These are phyloP conservation scores for Aphanocladium album DNA, from an alignment of 2,329 filamentous ascomycete genomes.

Conservation along the genomic window DNA sequence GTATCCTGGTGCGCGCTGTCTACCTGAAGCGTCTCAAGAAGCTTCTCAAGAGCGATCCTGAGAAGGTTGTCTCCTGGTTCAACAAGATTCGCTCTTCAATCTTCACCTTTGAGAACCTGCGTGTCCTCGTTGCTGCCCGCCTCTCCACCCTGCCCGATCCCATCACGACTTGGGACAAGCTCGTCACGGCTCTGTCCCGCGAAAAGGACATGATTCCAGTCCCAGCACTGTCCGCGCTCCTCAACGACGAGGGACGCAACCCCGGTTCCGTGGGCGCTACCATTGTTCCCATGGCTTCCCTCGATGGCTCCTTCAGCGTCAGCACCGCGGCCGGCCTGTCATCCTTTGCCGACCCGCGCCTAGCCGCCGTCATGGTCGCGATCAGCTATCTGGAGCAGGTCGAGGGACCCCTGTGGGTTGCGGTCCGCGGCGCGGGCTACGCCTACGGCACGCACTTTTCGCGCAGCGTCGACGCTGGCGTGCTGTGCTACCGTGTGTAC, in stretches of 20 bases:
- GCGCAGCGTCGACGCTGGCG: conserved; percentile 72
- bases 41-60: conserved; percentile 70
- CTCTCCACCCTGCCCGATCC: conserved; percentile 66
- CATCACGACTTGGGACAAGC: conserved; percentile 68
- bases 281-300: conserved; percentile 83
- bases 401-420: conserved; percentile 91
- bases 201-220: conserved; percentile 59
- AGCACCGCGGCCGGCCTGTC: conserved; percentile 69
- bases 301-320: conserved; percentile 86
- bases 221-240: conserved; percentile 61
- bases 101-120: conserved; percentile 80
- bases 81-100: conserved; percentile 70
- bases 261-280: conserved; percentile 71
- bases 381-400: conserved; percentile 87
- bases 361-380: conserved; percentile 83
- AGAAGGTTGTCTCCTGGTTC: conserved; percentile 70
- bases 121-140: conserved; percentile 78
- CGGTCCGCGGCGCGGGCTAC: conserved; percentile 85
- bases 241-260: conserved; percentile 67
- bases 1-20: conserved; percentile 77
- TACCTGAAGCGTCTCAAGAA: conserved; percentile 84
- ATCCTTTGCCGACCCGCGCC: conserved; percentile 68
- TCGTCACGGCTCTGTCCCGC: conserved; percentile 36
- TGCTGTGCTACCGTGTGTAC: conserved; percentile 80
- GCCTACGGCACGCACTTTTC: conserved; percentile 84